Evolutionary conservation across 2,329 filamentous ascomycete species (phyloP), one percentile per base, ranked within the genome.

Genomic region (Trichoderma atroviride): DNA sequence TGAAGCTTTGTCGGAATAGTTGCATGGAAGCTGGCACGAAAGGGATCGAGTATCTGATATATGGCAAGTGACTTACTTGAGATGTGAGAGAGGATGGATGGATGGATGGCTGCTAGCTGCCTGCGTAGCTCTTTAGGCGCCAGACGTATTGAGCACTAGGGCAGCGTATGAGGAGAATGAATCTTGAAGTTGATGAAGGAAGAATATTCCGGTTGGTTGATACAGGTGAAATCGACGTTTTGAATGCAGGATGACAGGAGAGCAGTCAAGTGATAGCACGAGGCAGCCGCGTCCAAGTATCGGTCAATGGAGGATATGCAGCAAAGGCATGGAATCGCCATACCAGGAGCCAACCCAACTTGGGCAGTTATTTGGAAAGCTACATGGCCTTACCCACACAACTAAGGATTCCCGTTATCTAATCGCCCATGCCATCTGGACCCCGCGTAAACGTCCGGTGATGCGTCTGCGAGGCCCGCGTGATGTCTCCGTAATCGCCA

Each of bases 261-360:
- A 27, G 27, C 29, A 22, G 37, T 62, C 40, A 62, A 35, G 16
- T 58, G 43, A 52, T 33, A 31, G 31, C 33, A 50, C 27, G 24
- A 37, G 14, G 24, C 40, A 24, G 29, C 33, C 10, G 37, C 40
- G 27, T 71, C 5, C 16, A 9, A n/a, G 16, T 43, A 72, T 72
- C 27, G 13, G 47, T 43, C 71, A 72, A 72, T 67, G 71, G 71
- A 70, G 71, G 70, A 31, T 57, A 71, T 72, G 71, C 71, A 72
- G 22, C 57, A 71, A 72, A 13, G 19, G 22, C 24, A 22, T n/a
- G 9, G 27, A 27, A 37, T 59, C 9, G 24, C n/a, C 22, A 16
- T 69, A 69, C 29, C 50, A 31, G 50, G 29, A 33, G 50, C 31
- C 14, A 24, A 27, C 10, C 27, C 64, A 29, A 52, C 55, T 67